Percentiles rank a stretch among this genome's conserved stretches.
Evolutionary conservation across 129 eudicot genomes (phyloP).

Genomic region (Sambucus nigra): DNA sequence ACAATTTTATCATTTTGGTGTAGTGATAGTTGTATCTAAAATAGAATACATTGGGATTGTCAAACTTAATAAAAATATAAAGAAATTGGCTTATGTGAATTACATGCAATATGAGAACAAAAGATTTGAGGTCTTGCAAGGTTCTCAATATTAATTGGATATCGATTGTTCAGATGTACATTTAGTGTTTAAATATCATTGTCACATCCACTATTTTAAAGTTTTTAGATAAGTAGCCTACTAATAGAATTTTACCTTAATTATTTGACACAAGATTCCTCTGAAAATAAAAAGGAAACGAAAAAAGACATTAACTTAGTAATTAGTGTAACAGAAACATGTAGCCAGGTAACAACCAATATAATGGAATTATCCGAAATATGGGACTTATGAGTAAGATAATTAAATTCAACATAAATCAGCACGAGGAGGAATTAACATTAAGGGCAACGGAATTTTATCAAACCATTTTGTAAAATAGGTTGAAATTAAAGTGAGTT

Average conservation of each 20-base stretch:
- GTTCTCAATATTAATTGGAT: conserved; percentile 3
- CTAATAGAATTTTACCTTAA: conserved; percentile 48
- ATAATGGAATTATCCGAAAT: no score
- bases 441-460: background rate
- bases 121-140: background rate
- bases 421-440: background rate
- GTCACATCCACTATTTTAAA: background rate
- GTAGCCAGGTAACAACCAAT: no score
- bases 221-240: conserved; percentile 3
- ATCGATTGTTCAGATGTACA: background rate
- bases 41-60: conserved; percentile 7
- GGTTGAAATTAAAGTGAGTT: no score
- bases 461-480: background rate
- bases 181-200: background rate
- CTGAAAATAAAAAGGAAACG: conserved; percentile 53
- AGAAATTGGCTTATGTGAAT: background rate
- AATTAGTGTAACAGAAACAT: background rate
- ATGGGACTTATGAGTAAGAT: background rate
- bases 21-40: conserved; percentile 84
- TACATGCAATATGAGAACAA: background rate
- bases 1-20: no score
- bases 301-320: conserved; percentile 1
- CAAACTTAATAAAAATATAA: conserved; percentile 4
- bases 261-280: conserved; percentile 94
- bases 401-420: background rate